Base-by-base conservation (phyloP, 202 grass and related monocot genomes). In the Dendrocalamus latiflorus region DNA sequence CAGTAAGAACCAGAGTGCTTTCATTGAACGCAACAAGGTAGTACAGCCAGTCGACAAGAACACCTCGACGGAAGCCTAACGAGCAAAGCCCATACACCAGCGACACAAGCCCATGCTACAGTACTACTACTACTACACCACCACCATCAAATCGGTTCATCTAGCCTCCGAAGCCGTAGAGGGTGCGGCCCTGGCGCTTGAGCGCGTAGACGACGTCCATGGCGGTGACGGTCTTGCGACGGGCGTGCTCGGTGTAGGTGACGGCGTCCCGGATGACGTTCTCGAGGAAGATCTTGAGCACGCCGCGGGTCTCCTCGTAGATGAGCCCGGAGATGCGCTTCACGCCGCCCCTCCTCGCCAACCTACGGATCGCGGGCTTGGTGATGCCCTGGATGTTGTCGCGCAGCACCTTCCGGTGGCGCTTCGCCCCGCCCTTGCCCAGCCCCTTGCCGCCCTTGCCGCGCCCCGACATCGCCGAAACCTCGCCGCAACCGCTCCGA, bases 311-410 rank as follows among this genome's bases (percentile, higher is more conserved):
- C 80, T 96, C 93, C 81, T 96, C 90, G 83, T 96, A 96, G 83
- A 97, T 97, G 56, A 94, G 86, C 0, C 94, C 94, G 4, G 90
- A 92, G 92, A 97, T 97, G 28, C 94, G 91, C 91, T 97, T 97
- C 18, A 97, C 94, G 51, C 94, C 94, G 8, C 91, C 93, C 44
- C 91, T 83, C 22, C 93, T 59, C 0, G 94, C 94, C 44, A 97
- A 55, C 20, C 94, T 78, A 4, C 94, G 91, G 76, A 97, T 97
- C 30, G 94, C 94, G 44, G 94, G 91, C 89, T 97, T 97, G 67
- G 91, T 97, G 83, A 97, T 94, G 53, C 94, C 94, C 85, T 97
- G 94, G 85, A 97, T 97, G 89, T 97, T 97, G 65, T 97, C 94
- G 60, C 89, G 83, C 16, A 94, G 87, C 6, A 97, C 91, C 87